These are phyloP conservation scores for Fusarium torreyae DNA, from an alignment of 2,329 filamentous ascomycete species.

Conservation along the genomic window DNA sequence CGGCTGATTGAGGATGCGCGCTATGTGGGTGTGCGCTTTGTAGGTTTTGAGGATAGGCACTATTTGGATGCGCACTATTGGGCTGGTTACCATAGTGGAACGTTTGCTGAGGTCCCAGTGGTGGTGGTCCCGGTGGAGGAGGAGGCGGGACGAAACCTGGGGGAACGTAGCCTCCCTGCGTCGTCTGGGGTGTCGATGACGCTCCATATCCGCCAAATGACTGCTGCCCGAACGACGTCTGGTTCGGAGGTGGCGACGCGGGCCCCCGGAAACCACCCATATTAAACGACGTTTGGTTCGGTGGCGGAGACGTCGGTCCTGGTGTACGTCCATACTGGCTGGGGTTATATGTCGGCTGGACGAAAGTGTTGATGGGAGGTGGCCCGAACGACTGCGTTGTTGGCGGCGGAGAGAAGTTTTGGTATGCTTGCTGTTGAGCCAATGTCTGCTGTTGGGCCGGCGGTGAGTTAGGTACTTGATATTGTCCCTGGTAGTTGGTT, in stretches of 20 bases:
- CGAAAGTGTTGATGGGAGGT: conserved; percentile 62
- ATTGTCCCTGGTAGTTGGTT: conserved; percentile 70
- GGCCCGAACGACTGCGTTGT: conserved; percentile 51
- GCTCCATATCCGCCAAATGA: conserved; percentile 57
- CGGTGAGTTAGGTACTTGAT: conserved; percentile 65
- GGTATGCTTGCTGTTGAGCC: conserved; percentile 61
- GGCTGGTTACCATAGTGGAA: conserved; percentile 65
- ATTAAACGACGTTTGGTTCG: conserved; percentile 70
- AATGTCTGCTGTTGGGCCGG: conserved; percentile 63
- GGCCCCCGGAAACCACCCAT: conserved; percentile 58
- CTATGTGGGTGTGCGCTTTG: conserved; percentile 51
- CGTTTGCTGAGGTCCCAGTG: conserved; percentile 74
- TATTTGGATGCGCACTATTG: conserved; percentile 46
- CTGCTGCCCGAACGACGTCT: conserved; percentile 64
- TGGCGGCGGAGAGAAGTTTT: conserved; percentile 55
- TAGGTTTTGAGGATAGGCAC: conserved; percentile 52
- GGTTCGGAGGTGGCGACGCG: conserved; percentile 72
- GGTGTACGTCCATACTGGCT: conserved; percentile 72
- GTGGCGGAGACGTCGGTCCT: conserved; percentile 73
- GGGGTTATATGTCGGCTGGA: conserved; percentile 70
- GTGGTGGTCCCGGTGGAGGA: conserved; percentile 74
- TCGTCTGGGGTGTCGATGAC: conserved; percentile 59
- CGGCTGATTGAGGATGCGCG: conserved; percentile 50
- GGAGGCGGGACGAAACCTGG: conserved; percentile 74
- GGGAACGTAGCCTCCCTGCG: conserved; percentile 63